Conservation (phyloP, 1,284 basidiomycete genomes). For the Ustilago sp. region DNA sequence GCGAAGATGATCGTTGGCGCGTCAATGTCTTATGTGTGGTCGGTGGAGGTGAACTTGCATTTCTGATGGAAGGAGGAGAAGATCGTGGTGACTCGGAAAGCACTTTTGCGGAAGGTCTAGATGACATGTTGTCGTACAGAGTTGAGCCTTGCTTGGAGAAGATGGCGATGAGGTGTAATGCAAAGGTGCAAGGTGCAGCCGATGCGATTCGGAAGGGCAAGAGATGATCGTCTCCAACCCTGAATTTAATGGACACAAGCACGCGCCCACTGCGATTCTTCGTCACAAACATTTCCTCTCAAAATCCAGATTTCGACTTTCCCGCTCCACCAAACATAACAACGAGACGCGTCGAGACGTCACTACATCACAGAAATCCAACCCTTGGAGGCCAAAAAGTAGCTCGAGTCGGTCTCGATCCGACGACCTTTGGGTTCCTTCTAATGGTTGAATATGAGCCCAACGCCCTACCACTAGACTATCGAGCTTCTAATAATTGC, state of each 20-base stretch:
- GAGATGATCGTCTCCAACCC: slow-evolving; percentile 5
- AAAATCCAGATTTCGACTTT: not conserved
- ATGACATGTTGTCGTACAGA: slow-evolving; percentile 16
- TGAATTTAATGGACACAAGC: not conserved
- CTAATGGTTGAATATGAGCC: slow-evolving; percentile 48
- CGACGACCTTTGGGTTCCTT: slow-evolving; percentile 58
- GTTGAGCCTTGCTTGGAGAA: not conserved
- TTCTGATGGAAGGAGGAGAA: slow-evolving; percentile 28
- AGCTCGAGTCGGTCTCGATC: slow-evolving; percentile 60
- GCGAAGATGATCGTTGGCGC: slow-evolving; percentile 58
- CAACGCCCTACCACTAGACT: slow-evolving; percentile 54
- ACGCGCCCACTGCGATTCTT: not conserved
- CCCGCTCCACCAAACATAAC: not conserved
- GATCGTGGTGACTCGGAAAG: slow-evolving; percentile 42
- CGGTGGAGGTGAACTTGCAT: slow-evolving; percentile 13
- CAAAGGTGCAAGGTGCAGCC: slow-evolving; percentile 9
- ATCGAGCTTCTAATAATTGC: no score
- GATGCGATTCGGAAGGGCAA: not conserved
- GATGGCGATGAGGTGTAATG: not conserved
- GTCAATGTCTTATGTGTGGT: slow-evolving; percentile 21
- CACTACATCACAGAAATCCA: not conserved
- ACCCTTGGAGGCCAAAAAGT: slow-evolving; percentile 25
- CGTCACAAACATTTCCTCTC: not conserved
- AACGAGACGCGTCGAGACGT: no score
- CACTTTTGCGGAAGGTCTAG: slow-evolving; percentile 23